Evolutionary conservation across 176 grass and related monocot species (phyloP).

Genomic region (Aegilops bicornis): DNA sequence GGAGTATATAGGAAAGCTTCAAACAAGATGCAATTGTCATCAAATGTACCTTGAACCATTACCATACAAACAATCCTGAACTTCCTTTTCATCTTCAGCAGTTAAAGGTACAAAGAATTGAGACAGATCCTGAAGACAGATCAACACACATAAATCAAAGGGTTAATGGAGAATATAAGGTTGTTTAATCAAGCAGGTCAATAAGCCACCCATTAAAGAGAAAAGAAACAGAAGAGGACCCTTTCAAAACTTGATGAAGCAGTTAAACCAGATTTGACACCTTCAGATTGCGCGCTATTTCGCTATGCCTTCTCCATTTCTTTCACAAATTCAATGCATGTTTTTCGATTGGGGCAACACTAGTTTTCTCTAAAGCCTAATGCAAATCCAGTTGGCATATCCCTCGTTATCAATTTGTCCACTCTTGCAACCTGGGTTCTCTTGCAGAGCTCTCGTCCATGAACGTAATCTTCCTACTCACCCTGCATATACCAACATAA

Average conservation of each 20-base stretch:
- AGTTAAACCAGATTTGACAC: neutral
- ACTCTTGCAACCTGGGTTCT: neutral
- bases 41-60: constrained; percentile 48
- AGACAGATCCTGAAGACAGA: constrained; percentile 55
- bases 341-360: neutral
- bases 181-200: neutral
- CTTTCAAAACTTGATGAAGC: neutral
- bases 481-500: neutral
- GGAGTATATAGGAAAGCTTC: neutral
- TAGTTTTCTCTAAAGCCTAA: neutral
- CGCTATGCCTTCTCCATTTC: neutral
- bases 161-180: constrained; percentile 17
- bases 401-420: neutral
- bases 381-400: neutral
- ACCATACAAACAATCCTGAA: constrained; percentile 37
- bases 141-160: constrained; percentile 11
- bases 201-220: constrained; percentile 21
- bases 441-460: neutral
- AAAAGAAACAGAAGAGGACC: neutral
- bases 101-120: constrained; percentile 59
- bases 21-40: neutral
- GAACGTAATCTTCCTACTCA: neutral
- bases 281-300: neutral
- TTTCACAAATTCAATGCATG: neutral
- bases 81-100: constrained; percentile 54